Percentiles rank a stretch among this genome's conserved stretches.
These are phyloP conservation scores for Zea mays DNA, from an alignment of 176 grass and related monocot genomes.

Conservation along the genomic window DNA sequence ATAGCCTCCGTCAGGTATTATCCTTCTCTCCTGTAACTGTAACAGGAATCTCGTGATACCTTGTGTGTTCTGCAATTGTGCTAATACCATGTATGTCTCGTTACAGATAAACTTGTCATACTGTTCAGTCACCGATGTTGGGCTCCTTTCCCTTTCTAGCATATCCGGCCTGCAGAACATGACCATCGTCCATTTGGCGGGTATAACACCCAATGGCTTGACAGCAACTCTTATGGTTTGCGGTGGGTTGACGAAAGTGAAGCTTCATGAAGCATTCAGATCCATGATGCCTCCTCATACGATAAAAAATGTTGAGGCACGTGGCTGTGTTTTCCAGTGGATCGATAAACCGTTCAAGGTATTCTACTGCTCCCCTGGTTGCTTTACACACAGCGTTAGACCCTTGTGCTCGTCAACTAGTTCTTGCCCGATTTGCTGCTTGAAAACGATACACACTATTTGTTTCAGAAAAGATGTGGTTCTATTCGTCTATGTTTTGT, in stretches of 20 bases:
- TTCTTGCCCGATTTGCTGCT: neutral
- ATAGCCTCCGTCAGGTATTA: constrained; percentile 68
- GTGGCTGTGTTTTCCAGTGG: constrained; percentile 77
- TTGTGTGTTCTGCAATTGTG: neutral
- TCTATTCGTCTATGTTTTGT: neutral
- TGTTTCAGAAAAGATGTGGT: neutral
- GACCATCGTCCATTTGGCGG: constrained; percentile 67
- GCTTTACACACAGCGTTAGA: neutral
- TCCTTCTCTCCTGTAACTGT: neutral
- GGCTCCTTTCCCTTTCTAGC: constrained; percentile 75
- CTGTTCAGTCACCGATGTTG: constrained; percentile 75
- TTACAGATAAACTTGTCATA: constrained; percentile 94
- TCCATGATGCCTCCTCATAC: constrained; percentile 57
- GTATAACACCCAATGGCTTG: constrained; percentile 71
- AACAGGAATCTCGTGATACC: neutral
- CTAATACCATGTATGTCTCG: constrained; percentile 10
- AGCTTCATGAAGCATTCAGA: constrained; percentile 70
- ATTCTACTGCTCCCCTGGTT: constrained; percentile 6
- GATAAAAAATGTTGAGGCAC: constrained; percentile 53
- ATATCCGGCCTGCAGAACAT: constrained; percentile 72
- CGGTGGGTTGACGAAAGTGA: constrained; percentile 70
- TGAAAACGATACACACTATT: neutral
- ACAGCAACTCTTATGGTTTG: constrained; percentile 63
- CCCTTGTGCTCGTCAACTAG: neutral
- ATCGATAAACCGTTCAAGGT: constrained; percentile 83